phyloP scores from a whole-genome alignment of 202 grass and related monocot genomes.

The Schoenoplectus triqueter region DNA sequence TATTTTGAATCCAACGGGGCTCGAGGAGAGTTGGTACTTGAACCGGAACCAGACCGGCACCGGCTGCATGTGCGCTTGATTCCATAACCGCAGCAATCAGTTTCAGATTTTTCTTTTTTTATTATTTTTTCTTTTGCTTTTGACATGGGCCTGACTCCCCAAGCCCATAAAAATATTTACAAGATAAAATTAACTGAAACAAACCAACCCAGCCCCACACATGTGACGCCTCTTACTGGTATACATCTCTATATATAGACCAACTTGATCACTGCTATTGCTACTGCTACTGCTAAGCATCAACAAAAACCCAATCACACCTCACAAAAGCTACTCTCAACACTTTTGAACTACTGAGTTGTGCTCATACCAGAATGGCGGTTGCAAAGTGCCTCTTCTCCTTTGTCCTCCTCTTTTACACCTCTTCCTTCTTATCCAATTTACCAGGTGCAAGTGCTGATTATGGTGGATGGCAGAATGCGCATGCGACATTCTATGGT shows the following conservation, averaged over 20 bases:
- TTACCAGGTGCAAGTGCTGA: conserved; percentile 31
- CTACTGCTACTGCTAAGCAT: too few species aligned
- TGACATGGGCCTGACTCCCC: neutral
- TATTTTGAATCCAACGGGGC: neutral
- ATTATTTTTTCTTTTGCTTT: neutral
- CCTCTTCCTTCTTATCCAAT: conserved; percentile 38
- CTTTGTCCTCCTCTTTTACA: conserved; percentile 13
- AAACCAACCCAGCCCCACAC: conserved; percentile 20
- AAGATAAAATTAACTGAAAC: neutral
- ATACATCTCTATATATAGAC: neutral
- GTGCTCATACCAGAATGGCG: conserved; percentile 32
- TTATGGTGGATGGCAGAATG: conserved; percentile 47
- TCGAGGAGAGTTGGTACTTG: conserved; percentile 31
- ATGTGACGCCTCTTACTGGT: neutral
- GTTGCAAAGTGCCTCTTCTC: conserved; percentile 26
- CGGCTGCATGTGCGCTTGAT: conserved; percentile 52
- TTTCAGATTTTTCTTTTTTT: neutral
- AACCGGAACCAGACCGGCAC: conserved; percentile 28
- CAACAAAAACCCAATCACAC: conserved; percentile 26
- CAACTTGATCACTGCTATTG: neutral
- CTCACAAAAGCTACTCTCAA: too few species aligned
- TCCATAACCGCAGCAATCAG: conserved; percentile 37
- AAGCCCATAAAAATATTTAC: neutral
- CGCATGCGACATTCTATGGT: conserved; percentile 72
- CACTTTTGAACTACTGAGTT: neutral